A percentile compares a stretch with the other conserved stretches of the same genome.
Evolutionary conservation across 148 eudicot species (phyloP).

Genomic region (Cornus suecica): DNA sequence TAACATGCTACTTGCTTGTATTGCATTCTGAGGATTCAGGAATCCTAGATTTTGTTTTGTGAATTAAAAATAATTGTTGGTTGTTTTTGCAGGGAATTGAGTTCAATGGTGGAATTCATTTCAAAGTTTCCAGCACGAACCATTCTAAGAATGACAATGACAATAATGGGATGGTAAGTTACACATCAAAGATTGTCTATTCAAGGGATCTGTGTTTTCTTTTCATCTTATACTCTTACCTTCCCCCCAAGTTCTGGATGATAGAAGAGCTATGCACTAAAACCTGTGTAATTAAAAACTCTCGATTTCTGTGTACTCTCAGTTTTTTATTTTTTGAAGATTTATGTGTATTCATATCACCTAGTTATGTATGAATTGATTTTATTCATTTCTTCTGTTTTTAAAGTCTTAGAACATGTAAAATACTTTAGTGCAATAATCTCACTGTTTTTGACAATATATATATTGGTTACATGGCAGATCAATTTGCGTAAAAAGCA

Average conservation of each 20-base stretch:
- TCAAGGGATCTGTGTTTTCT: background rate
- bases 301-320: background rate
- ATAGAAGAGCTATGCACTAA: background rate
- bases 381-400: background rate
- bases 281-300: background rate
- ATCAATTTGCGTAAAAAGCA: constrained; percentile 35
- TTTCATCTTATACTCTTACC: background rate
- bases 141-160: constrained; percentile 5
- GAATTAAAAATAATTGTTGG: background rate
- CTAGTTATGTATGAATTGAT: background rate
- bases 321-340: background rate
- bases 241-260: background rate
- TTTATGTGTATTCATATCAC: background rate
- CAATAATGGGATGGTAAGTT: constrained; percentile 18
- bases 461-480: constrained; percentile 25
- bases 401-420: background rate
- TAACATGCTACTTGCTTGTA: background rate
- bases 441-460: background rate
- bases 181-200: background rate
- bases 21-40: background rate
- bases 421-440: constrained; percentile 1
- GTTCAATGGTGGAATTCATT: constrained; percentile 6
- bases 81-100: constrained; percentile 10
- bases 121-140: constrained; percentile 9
- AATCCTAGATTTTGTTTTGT: background rate